Evolutionary conservation across 345 rosid genomes (phyloP).

Genomic region (Lumnitzera littorea): DNA sequence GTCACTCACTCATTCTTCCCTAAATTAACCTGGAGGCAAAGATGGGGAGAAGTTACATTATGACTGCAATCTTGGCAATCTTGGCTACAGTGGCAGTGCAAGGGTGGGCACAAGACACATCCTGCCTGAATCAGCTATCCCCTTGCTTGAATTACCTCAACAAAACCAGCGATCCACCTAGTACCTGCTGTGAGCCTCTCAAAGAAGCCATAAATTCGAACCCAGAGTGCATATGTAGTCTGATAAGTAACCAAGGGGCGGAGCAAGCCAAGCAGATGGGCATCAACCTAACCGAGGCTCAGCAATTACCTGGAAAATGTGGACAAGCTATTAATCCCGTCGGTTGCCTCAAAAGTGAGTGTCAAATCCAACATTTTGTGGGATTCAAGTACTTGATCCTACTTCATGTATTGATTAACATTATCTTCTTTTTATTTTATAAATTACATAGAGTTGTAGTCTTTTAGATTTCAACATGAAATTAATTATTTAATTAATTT

Average conservation of each 20-base stretch:
- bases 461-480: background rate
- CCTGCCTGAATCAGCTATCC: constrained; percentile 45
- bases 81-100: background rate
- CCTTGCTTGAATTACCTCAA: constrained; percentile 59
- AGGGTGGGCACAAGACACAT: constrained; percentile 15
- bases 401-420: background rate
- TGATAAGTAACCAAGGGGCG: constrained; percentile 56
- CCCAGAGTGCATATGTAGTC: constrained; percentile 47
- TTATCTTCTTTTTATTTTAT: too few relatives aligned
- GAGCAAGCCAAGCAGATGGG: constrained; percentile 50
- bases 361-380: background rate
- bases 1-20: too few relatives aligned
- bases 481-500: background rate
- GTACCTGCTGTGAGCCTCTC: constrained; percentile 59
- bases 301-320: constrained; percentile 59
- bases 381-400: background rate
- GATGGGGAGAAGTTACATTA: background rate
- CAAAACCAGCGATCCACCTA: constrained; percentile 44
- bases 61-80: background rate
- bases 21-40: too few relatives aligned
- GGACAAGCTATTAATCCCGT: constrained; percentile 64
- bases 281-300: constrained; percentile 51
- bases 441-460: background rate
- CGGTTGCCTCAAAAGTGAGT: constrained; percentile 33
- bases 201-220: constrained; percentile 40